phyloP scores from a whole-genome alignment of 2,329 filamentous ascomycete genomes.

The Aspergillus pseudotamarii region DNA sequence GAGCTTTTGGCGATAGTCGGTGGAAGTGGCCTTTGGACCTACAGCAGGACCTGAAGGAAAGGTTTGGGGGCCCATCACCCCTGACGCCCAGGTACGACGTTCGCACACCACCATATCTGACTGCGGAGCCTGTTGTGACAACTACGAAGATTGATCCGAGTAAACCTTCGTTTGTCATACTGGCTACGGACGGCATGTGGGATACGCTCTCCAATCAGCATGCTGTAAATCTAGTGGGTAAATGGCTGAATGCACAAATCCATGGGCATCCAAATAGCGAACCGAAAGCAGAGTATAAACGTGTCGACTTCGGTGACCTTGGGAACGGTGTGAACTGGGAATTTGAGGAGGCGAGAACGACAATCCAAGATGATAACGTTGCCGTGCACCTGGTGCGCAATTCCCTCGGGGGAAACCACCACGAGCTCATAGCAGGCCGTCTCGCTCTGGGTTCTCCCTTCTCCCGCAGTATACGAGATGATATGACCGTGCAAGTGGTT shows the following conservation, averaged over 20 bases:
- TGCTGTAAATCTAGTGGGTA: conserved; percentile 60
- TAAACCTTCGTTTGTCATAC: conserved; percentile 62
- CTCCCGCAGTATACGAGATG: conserved; percentile 49
- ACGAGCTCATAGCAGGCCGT: conserved; percentile 35
- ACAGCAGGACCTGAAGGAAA: conserved; percentile 40
- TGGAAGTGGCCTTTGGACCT: conserved; percentile 67
- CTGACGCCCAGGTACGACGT: conserved; percentile 35
- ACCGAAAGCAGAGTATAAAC: conserved; percentile 22
- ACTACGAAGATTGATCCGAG: conserved; percentile 55
- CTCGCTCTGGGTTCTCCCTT: conserved; percentile 31
- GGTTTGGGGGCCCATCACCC: conserved; percentile 48
- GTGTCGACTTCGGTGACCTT: conserved; percentile 28
- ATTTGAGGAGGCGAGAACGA: conserved; percentile 48
- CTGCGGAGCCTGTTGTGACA: conserved; percentile 66
- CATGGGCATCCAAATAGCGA: conserved; percentile 30
- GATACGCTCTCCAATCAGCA: conserved; percentile 61
- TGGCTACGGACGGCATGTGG: conserved; percentile 70
- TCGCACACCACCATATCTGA: conserved; percentile 67
- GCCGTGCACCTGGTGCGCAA: conserved; percentile 57
- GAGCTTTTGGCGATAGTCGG: conserved; percentile 69
- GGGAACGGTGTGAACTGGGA: conserved; percentile 27
- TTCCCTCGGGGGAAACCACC: conserved; percentile 53
- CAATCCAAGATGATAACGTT: conserved; percentile 55
- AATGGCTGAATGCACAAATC: conserved; percentile 53
- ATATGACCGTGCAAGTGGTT: conserved; percentile 56